Percentiles rank a stretch among this genome's conserved stretches.
Evolutionary conservation across 2,329 filamentous ascomycete genomes (phyloP).

Genomic region (Pyrenophora seminiperda): DNA sequence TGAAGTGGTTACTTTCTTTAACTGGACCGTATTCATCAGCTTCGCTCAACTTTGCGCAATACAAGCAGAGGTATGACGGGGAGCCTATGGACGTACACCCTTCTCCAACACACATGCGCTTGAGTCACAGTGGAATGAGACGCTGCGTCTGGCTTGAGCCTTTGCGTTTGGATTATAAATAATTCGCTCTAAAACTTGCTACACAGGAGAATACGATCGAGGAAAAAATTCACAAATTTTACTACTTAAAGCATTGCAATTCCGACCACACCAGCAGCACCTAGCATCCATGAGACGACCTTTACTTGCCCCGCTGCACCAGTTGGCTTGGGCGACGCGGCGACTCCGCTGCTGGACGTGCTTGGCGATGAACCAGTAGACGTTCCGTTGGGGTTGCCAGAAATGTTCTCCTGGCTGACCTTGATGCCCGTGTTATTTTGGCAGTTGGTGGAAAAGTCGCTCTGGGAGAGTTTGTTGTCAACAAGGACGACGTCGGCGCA

Average conservation of each 20-base stretch:
- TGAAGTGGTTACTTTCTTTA: no score
- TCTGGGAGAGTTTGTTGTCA: slow-evolving; percentile 54
- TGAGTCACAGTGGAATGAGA: no score
- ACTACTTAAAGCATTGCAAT: slow-evolving; percentile 34
- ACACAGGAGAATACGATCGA: no score
- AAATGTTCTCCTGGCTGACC: slow-evolving; percentile 48
- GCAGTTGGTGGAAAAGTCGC: slow-evolving; percentile 58
- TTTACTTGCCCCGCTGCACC: slow-evolving; percentile 40
- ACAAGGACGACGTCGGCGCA: slow-evolving; percentile 77
- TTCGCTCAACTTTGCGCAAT: no score
- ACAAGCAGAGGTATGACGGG: no score
- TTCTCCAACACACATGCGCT: no score
- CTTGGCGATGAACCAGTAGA: slow-evolving; percentile 24
- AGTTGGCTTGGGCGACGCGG: slow-evolving; percentile 20
- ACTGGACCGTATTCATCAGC: no score
- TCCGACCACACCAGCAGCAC: slow-evolving; percentile 42
- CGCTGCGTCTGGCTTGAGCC: no score
- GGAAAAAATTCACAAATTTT: no score
- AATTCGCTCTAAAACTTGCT: no score
- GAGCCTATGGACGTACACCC: no score
- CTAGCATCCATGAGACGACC: slow-evolving; percentile 41
- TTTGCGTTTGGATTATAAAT: no score
- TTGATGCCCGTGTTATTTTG: slow-evolving; percentile 63
- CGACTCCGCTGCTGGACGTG: slow-evolving; percentile 18
- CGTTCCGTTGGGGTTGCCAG: slow-evolving; percentile 56